Conservation (phyloP, 164 flowering plant species). For the Vitis vinifera region DNA sequence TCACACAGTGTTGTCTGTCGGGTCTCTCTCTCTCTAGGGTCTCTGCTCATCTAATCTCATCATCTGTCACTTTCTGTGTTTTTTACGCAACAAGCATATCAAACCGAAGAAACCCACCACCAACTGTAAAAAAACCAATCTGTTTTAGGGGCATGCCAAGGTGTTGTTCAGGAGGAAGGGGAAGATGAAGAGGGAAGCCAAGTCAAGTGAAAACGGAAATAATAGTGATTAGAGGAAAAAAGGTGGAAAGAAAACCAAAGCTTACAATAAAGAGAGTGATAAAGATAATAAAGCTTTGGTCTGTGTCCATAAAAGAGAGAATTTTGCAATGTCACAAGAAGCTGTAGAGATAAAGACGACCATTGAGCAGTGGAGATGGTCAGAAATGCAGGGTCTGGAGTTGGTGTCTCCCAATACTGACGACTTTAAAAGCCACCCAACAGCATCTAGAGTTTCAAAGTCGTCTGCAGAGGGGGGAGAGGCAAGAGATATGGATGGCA, state of each 20-base stretch:
- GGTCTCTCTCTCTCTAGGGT: slow-evolving; percentile 22
- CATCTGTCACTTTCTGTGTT: slow-evolving; percentile 31
- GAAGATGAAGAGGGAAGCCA: not conserved
- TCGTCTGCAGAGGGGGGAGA: slow-evolving; percentile 9
- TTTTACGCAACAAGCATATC: slow-evolving; percentile 19
- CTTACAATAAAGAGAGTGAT: not conserved
- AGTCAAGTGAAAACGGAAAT: not conserved
- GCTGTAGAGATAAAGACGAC: slow-evolving; percentile 63
- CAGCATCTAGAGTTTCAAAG: slow-evolving; percentile 8
- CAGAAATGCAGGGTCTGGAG: slow-evolving; percentile 79
- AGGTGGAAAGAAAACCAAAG: slow-evolving; percentile 1
- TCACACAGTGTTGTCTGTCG: slow-evolving; percentile 26
- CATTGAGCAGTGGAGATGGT: slow-evolving; percentile 85
- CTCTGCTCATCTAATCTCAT: slow-evolving; percentile 12
- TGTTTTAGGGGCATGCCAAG: too few relatives aligned
- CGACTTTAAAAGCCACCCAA: slow-evolving; percentile 4
- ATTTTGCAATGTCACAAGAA: slow-evolving; percentile 69
- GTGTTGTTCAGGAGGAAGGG: too few relatives aligned
- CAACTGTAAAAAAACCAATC: not conserved
- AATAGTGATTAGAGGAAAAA: slow-evolving; percentile 19
- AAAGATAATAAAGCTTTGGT: not conserved
- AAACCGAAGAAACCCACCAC: slow-evolving; percentile 17
- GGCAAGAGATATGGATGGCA: slow-evolving; percentile 22
- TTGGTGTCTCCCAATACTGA: slow-evolving; percentile 31
- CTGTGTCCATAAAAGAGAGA: slow-evolving; percentile 14